Evolutionary conservation across 352 stramenopile genomes (phyloP), one percentile per base, ranked within the genome.

Genomic region (Peronospora belbahrii): DNA sequence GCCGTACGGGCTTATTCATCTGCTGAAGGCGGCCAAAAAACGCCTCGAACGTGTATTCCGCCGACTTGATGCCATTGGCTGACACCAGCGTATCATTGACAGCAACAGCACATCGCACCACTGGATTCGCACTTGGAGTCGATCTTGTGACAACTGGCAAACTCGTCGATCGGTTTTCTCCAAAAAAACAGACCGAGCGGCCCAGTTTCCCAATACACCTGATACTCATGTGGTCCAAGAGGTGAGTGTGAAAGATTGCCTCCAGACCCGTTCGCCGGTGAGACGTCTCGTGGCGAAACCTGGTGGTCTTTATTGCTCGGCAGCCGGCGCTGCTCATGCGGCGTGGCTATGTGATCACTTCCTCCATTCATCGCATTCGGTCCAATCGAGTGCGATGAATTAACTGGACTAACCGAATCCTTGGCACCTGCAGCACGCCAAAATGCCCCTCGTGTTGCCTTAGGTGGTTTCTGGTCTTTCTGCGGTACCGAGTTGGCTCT

Each of bases 171-270:
- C 69, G 67, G 30, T 94, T 69, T 45, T 94, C 82, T 0, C 74
- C 82, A 54, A 94, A 94, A n/a, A 47, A 89, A 89, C 18, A 94
- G 27, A n/a, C 82, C 82, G 4, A 94, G 43, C 4, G 77, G 82
- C 0, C 82, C 82, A 0, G 77, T 86, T 33, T 87, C 77, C 82
- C 82, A 94, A 35, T 74, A 72, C 22, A 91, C 81, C 43, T 90
- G 70, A 37, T 85, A 86, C 27, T 83, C 69, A 28, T 75, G 59
- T 10, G 37, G 15, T 11, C 49, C 55, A 0, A 52, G 38, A 8
- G 61, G 52, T 14, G 50, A 60, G 17, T 52, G 45, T 3, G 38
- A 38, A 6, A 45, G 34, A n/a, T 48, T 33, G 13, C 17, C 19
- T 10, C 23, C 35, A 27, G 23, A 37, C 8, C 31, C 35, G 11